Evolutionary conservation across 352 stramenopile genomes (phyloP).

Genomic region (Plasmopara viticola): DNA sequence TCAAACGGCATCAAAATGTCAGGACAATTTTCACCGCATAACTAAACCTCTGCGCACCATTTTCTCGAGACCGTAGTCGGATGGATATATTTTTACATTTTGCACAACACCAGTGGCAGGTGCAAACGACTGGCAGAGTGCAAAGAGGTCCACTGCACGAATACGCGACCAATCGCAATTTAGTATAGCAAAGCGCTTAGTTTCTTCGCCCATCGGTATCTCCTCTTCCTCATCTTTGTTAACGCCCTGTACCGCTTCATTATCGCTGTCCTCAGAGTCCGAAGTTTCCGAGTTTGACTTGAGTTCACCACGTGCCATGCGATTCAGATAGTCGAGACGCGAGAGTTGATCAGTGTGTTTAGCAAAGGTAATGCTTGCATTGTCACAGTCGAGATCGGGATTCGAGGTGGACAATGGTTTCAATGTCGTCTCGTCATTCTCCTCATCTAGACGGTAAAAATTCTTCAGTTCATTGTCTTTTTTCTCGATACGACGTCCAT

Average conservation of each 20-base stretch:
- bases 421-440: slow-evolving; percentile 26
- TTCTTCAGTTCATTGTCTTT: slow-evolving; percentile 72
- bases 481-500: slow-evolving; percentile 75
- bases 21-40: slow-evolving; percentile 2
- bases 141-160: slow-evolving; percentile 93
- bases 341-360: slow-evolving; percentile 61
- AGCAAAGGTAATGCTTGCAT: slow-evolving; percentile 19
- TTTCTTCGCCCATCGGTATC: slow-evolving; percentile 78
- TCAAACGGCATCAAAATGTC: not conserved
- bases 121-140: slow-evolving; percentile 92
- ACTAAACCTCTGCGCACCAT: slow-evolving; percentile 55
- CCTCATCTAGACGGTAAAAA: slow-evolving; percentile 71
- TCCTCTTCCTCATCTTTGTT: slow-evolving; percentile 59
- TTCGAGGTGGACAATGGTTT: slow-evolving; percentile 24
- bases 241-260: slow-evolving; percentile 33
- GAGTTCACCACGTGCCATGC: slow-evolving; percentile 79
- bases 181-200: slow-evolving; percentile 88
- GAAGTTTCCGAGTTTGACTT: slow-evolving; percentile 39
- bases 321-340: slow-evolving; percentile 80
- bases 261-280: slow-evolving; percentile 46
- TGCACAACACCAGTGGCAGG: slow-evolving; percentile 82
- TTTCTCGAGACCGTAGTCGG: slow-evolving; percentile 92
- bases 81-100: slow-evolving; percentile 93
- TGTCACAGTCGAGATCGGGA: slow-evolving; percentile 30
- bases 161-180: slow-evolving; percentile 97